Evolutionary conservation across 2,329 filamentous ascomycete species (phyloP).

Genomic region (Penicillium freii): DNA sequence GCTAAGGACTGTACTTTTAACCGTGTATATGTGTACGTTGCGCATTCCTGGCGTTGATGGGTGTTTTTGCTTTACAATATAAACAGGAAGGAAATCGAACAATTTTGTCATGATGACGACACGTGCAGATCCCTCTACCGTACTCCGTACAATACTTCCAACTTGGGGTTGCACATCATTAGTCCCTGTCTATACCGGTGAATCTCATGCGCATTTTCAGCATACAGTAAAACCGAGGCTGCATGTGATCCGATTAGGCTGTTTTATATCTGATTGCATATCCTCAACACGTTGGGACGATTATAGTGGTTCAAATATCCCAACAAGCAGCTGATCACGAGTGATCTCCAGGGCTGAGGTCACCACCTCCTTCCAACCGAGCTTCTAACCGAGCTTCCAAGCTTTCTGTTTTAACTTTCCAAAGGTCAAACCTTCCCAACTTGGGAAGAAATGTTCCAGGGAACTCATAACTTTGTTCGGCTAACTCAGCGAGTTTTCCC

Average conservation of each 20-base stretch:
- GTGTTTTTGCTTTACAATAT: background rate
- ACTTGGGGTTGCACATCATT: background rate
- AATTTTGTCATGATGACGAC: background rate
- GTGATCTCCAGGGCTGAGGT: background rate
- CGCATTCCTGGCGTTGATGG: background rate
- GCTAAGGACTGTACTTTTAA: slow-evolving; percentile 27
- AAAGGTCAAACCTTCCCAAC: no score
- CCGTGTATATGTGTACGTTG: background rate
- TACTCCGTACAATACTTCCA: background rate
- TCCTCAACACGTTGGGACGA: slow-evolving; percentile 18
- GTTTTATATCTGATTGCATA: background rate
- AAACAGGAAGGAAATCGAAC: background rate
- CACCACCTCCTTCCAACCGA: background rate
- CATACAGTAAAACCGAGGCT: slow-evolving; percentile 15
- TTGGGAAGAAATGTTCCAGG: background rate
- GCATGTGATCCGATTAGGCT: slow-evolving; percentile 20
- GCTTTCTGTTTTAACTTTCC: no score
- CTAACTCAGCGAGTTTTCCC: background rate
- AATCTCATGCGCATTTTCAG: background rate
- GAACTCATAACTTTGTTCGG: background rate
- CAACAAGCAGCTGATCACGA: slow-evolving; percentile 6
- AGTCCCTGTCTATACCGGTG: background rate
- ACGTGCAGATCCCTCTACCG: background rate
- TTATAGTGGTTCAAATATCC: background rate
- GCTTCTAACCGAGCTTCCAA: background rate